Base-by-base conservation (phyloP, 1,139 yeast genomes). In the Zygotorulaspora mrakii region DNA sequence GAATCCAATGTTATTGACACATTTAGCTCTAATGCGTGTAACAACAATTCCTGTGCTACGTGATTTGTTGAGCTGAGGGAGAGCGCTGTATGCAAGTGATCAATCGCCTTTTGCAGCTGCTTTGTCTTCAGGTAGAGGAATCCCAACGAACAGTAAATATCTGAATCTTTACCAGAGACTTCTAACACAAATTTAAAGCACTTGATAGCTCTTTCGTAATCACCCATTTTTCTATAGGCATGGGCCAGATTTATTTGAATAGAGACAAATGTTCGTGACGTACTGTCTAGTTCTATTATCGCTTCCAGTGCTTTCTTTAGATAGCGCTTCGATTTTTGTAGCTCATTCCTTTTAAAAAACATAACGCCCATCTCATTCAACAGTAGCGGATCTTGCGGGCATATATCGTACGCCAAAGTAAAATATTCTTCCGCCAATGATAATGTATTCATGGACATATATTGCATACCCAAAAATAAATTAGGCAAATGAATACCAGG, bases 401-500 rank as follows among this genome's bases (percentile, higher is more conserved):
- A 89, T 2, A 88, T 77, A 26, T 79, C 78, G 54, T 79, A 81
- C 1, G 96, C 77, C 8, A 91, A 76, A 42, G 73, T 67, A 23
- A 94, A 71, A 56, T 89, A 91, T 57, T 91, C 97, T 52, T 86
- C 91, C 0, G 97, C 89, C 40, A 91, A 68, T 10, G 80, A 75
- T 38, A 85, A 67, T 53, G 89, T 89, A 58, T 82, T 82, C 78
- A 91, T 82, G 48, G 86, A 89, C 48, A 88, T 67, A 62, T 91
- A 94, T 65, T 94, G 97, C 96, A 91, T 94, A 2, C 98, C 99
- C 35, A 94, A 70, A 55, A 86, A 91, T 44, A 94, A 67, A 53
- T 85, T 80, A 2, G 98, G 98, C 36, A 89, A 66, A 62, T 91
- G 97, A 4, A 94, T 82, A 2, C 98, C 98, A 0, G 95, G 96